Evolutionary conservation across 352 stramenopile species (phyloP), one percentile per base, ranked within the genome.

Genomic region (Pythium chondricola): DNA sequence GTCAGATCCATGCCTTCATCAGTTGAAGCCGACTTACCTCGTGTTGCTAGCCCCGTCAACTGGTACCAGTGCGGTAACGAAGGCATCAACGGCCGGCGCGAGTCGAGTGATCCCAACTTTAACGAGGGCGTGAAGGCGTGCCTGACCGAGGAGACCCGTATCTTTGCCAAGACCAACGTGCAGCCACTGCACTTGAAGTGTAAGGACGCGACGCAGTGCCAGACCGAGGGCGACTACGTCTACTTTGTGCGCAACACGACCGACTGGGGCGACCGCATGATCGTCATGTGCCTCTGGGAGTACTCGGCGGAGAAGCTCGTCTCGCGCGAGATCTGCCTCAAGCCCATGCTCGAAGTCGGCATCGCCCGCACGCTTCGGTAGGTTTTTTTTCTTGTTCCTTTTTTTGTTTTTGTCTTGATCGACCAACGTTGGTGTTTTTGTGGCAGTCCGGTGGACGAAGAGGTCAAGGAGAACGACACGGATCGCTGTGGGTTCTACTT

Each of bases 231-330:
- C 9, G 72, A 88, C 50, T 73, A 74, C 38, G 71, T 67, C 2
- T 91, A 91, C 65, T 91, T 88, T 53, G 76, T 88, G 40, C 74
- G 71, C 39, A 88, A 91, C 61, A 83, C 65, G 18, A 91, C 76
- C 10, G 74, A 88, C 57, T 88, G 76, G 76, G 74, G 76, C n/a
- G 80, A 86, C 47, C 76, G 69, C 38, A 88, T 91, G 76, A 88
- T 70, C 1, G 69, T 88, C 48, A 86, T 88, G 76, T 91, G 80
- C 52, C 48, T 91, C 47, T 88, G 74, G 74, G 80, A 91, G 43
- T 86, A 88, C 63, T 86, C 74, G 24, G 52, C 46, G 0, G 56
- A 56, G 56, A 50, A 71, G 41, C 65, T 77, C 41, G 48, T 69
- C 7, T 57, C 66, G 25, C 69, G 71, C 18, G 71, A 85, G 26